phyloP scores from a whole-genome alignment of 1,284 basidiomycete species.

The Naganishia cerealis region DNA sequence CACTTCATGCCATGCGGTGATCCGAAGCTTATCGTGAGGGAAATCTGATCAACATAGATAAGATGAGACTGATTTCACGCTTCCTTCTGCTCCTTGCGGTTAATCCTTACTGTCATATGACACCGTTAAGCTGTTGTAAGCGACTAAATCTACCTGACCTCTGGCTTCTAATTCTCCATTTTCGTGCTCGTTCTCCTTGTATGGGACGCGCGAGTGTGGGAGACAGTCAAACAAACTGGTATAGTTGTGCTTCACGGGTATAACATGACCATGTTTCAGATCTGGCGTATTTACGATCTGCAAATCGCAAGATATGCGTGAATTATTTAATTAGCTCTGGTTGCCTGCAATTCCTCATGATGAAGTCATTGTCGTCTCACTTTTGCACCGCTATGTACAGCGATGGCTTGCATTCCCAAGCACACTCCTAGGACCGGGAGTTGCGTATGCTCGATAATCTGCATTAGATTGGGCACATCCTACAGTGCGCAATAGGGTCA shows the following conservation, averaged over 20 bases:
- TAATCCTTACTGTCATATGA: constrained; percentile 31
- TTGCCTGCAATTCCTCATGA: not conserved
- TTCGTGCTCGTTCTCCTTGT: not conserved
- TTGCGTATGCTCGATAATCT: constrained; percentile 42
- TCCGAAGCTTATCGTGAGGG: constrained; percentile 53
- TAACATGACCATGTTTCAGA: constrained; percentile 73
- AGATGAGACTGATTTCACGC: constrained; percentile 1
- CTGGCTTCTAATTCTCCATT: not conserved
- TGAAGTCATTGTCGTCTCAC: constrained; percentile 55
- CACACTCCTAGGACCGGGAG: constrained; percentile 64
- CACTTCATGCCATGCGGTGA: constrained; percentile 54
- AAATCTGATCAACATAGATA: constrained; percentile 41
- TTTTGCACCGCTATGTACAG: constrained; percentile 70
- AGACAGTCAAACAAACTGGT: constrained; percentile 66
- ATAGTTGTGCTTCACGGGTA: constrained; percentile 62
- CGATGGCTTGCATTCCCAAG: constrained; percentile 87
- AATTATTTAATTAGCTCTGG: not conserved
- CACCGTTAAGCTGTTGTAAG: constrained; percentile 66
- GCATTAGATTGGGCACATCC: constrained; percentile 53
- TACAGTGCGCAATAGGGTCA: constrained; percentile 17
- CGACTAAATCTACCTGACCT: constrained; percentile 64
- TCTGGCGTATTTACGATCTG: constrained; percentile 52
- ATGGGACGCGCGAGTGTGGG: not conserved
- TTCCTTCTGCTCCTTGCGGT: not conserved
- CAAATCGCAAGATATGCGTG: not conserved